Evolutionary conservation across 768 basidiomycete genomes (phyloP), one percentile per base, ranked within the genome.

Genomic region (Nidularia pulvinata): DNA sequence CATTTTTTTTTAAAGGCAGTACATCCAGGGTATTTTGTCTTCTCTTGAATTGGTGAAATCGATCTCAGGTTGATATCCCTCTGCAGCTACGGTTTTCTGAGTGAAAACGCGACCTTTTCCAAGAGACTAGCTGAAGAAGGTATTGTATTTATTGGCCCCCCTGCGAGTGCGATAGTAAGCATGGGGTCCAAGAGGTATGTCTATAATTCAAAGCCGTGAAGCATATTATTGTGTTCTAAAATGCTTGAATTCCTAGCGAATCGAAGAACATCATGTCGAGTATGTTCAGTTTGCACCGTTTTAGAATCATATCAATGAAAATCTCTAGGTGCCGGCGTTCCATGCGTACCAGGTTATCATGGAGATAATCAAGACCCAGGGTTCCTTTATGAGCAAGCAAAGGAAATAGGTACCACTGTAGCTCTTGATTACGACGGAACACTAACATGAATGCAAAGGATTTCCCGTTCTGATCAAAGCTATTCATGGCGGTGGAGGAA

Each of bases 381-480:
- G n/a, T 80, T 84, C 56, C 80, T 97, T 22, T 83, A 80, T 47
- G 59, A 70, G n/a, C 79, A 89, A 63, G 88, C 94, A 0, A 72
- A 83, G 61, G 72, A 82, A 54, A 92, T 95, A 33, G 92, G 89
- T 83, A 55, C 10, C 14, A n/a, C 25, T n/a, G 25, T 4, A 10
- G 13, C 11, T 13, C 13, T 42, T 16, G 16, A 51, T 54, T 50
- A 43, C 35, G 36, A 11, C 43, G 25, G 25, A 30, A 13, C 22
- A n/a, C 16, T 16, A 11, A 3, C 30, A 35, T 36, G 7, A 4
- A 47, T 6, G 6, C 50, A 7, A 34, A 88, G 89, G 90, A 9
- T 96, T 91, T 63, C 95, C 95, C 30, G 90, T 96, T 2, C 75
- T 98, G 32, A 97, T 98, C 70, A 98, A 98, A 65, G 95, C 95